Evolutionary conservation across 2,329 filamentous ascomycete species (phyloP).

Genomic region (Penicillium oxalicum): DNA sequence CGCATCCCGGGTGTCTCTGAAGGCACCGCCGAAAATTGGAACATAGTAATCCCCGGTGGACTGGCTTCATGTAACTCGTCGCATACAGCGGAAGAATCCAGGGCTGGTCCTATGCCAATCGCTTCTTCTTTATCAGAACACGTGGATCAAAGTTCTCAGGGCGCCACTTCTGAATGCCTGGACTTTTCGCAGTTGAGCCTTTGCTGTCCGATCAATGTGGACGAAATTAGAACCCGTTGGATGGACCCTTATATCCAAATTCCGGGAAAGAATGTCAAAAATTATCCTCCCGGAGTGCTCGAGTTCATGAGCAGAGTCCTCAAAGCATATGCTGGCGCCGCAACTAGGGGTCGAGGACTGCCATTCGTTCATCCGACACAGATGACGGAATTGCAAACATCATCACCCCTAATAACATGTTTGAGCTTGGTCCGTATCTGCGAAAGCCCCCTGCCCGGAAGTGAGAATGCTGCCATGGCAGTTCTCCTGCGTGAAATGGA

Average conservation of each 20-base stretch:
- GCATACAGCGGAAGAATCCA: neutral
- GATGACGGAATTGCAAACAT: conserved; percentile 9
- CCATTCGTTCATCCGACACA: conserved; percentile 45
- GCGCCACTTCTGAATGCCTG: conserved; percentile 7
- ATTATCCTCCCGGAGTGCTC: conserved; percentile 36
- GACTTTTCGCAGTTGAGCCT: conserved; percentile 36
- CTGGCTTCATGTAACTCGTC: neutral
- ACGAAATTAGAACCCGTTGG: conserved; percentile 47
- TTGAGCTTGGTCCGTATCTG: conserved; percentile 41
- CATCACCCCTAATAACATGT: conserved; percentile 37
- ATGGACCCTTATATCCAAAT: conserved; percentile 44
- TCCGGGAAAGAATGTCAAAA: conserved; percentile 40
- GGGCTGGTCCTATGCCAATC: neutral
- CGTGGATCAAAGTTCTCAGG: neutral
- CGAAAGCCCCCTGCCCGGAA: conserved; percentile 31
- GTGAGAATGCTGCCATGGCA: conserved; percentile 25
- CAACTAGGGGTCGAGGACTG: conserved; percentile 35
- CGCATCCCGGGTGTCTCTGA: neutral
- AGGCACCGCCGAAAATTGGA: neutral
- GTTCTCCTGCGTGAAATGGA: conserved; percentile 42
- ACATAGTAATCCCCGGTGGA: neutral
- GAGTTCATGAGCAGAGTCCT: conserved; percentile 40
- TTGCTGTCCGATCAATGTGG: conserved; percentile 43
- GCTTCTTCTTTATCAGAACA: neutral
- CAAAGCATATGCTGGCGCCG: conserved; percentile 40